phyloP scores from a whole-genome alignment of 2,329 filamentous ascomycete species.

The Zymoseptoria brevis region DNA sequence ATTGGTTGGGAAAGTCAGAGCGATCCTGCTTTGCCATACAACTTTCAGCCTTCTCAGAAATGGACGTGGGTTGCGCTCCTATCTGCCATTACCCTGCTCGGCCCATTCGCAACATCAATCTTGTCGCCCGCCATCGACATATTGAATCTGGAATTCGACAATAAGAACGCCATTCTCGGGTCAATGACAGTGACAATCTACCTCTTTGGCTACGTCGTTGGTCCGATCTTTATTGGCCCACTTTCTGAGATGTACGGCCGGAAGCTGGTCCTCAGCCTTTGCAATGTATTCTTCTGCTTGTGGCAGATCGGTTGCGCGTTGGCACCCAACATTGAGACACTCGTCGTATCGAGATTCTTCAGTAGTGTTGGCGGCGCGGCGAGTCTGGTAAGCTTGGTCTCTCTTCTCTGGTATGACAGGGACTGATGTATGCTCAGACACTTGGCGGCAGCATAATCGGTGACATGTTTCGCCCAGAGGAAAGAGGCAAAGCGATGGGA shows the following conservation, averaged over 20 bases:
- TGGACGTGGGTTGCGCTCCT: constrained; percentile 41
- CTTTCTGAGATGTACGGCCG: constrained; percentile 32
- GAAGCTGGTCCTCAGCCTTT: constrained; percentile 22
- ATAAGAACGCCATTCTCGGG: constrained; percentile 44
- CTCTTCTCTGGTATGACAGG: not conserved
- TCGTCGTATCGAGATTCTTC: constrained; percentile 27
- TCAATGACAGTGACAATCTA: constrained; percentile 60
- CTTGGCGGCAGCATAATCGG: constrained; percentile 23
- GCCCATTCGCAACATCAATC: constrained; percentile 50
- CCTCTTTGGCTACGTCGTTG: constrained; percentile 47
- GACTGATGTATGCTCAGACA: not conserved
- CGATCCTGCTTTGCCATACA: constrained; percentile 49
- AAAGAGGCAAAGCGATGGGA: constrained; percentile 24
- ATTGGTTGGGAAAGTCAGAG: constrained; percentile 54
- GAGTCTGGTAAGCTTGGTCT: constrained; percentile 14
- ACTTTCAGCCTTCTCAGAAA: constrained; percentile 47
- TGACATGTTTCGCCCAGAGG: constrained; percentile 24
- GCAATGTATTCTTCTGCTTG: constrained; percentile 26
- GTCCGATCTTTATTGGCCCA: constrained; percentile 38
- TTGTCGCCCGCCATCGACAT: constrained; percentile 60
- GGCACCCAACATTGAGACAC: constrained; percentile 21
- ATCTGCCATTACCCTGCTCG: constrained; percentile 43
- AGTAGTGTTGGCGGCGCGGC: constrained; percentile 26
- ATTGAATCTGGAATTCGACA: constrained; percentile 55
- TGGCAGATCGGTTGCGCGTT: constrained; percentile 28